phyloP scores from a whole-genome alignment of 345 rosid genomes.

The Eucalyptus camaldulensis region DNA sequence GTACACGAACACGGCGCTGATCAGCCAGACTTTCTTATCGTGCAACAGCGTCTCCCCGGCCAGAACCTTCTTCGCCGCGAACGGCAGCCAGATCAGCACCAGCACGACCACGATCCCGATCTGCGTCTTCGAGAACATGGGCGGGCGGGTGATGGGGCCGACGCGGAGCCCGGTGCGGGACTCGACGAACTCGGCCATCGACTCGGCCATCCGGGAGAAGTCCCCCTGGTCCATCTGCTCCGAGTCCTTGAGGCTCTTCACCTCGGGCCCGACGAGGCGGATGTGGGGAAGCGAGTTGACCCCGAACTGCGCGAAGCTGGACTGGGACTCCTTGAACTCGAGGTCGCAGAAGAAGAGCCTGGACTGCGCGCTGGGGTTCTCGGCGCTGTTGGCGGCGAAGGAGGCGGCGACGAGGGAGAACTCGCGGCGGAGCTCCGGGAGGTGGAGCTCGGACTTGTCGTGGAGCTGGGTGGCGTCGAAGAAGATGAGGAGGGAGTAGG shows the following conservation, averaged over 20 bases:
- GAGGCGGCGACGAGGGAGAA: conserved; percentile 65
- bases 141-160: conserved; percentile 68
- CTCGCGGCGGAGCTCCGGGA: conserved; percentile 50
- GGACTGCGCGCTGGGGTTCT: conserved; percentile 9
- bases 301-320: conserved; percentile 58
- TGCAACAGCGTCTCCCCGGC: conserved; percentile 51
- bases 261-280: conserved; percentile 54
- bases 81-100: conserved; percentile 34
- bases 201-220: conserved; percentile 63
- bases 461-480: conserved; percentile 75
- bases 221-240: conserved; percentile 65
- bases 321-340: conserved; percentile 61
- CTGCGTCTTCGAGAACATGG: conserved; percentile 39
- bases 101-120: conserved; percentile 7
- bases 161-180: conserved; percentile 48
- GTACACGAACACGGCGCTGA: conserved; percentile 46
- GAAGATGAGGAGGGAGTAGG: conserved; percentile 70
- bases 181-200: conserved; percentile 64
- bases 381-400: conserved; percentile 54
- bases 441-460: conserved; percentile 63
- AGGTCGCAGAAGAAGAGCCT: conserved; percentile 79
- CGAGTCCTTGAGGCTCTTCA: conserved; percentile 40
- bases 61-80: conserved; percentile 26
- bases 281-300: conserved; percentile 91
- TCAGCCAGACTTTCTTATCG: conserved; percentile 47